A percentile compares a stretch with the other conserved stretches of the same genome.
These are phyloP conservation scores for Rhodotorula sp. DNA, from an alignment of 1,284 basidiomycete species.

Conservation along the genomic window DNA sequence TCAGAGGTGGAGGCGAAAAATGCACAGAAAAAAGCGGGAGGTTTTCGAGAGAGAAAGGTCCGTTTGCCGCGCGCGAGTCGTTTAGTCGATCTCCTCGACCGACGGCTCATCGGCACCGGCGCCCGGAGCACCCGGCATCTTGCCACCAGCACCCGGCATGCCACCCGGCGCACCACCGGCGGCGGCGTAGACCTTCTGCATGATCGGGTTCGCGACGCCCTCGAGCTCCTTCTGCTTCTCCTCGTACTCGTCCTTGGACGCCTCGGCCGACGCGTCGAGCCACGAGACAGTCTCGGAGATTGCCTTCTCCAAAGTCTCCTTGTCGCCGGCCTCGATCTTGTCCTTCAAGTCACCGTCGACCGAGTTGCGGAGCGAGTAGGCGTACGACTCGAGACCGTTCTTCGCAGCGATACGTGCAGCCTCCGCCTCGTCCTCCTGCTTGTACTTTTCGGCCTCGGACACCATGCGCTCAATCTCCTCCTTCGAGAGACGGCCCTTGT, in stretches of 20 bases:
- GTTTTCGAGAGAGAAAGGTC: not conserved
- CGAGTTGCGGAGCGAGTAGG: conserved; percentile 95
- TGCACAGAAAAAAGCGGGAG: not conserved
- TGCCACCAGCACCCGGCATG: conserved; percentile 39
- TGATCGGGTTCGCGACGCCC: conserved; percentile 69
- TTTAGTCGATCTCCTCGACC: conserved; percentile 74
- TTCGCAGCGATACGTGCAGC: conserved; percentile 61
- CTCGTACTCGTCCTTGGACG: conserved; percentile 93
- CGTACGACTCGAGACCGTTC: conserved; percentile 66
- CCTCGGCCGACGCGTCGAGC: conserved; percentile 87
- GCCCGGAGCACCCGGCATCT: conserved; percentile 57
- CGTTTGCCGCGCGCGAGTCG: not conserved
- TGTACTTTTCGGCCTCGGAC: conserved; percentile 76
- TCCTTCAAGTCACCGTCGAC: conserved; percentile 63
- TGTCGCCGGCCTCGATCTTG: conserved; percentile 82
- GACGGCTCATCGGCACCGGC: conserved; percentile 71
- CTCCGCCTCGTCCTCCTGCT: conserved; percentile 59
- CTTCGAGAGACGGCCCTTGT: conserved; percentile 92
- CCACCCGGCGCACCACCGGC: conserved; percentile 54
- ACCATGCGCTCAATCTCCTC: conserved; percentile 99
- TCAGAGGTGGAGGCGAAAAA: not conserved
- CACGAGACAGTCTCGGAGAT: conserved; percentile 79
- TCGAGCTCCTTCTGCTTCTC: conserved; percentile 95
- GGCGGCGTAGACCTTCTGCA: conserved; percentile 81
- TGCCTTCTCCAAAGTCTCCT: conserved; percentile 75